A percentile compares a stretch with the other conserved stretches of the same genome.
phyloP scores from a whole-genome alignment of 306 rosid genomes.

The Dalbergia cochinchinensis region DNA sequence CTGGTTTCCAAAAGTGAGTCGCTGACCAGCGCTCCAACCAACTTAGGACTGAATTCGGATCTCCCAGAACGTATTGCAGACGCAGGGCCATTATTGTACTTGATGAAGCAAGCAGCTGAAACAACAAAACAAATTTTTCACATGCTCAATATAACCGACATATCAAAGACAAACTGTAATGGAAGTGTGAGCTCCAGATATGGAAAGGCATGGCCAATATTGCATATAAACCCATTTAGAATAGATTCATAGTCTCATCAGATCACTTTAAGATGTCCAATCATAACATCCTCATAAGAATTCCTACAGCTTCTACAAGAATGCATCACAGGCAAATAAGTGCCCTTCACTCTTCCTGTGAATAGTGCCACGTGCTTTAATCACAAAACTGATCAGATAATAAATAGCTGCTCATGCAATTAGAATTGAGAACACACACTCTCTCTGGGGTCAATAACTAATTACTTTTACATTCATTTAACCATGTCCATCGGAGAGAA shows the following conservation, averaged over 20 bases:
- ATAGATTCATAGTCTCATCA: neutral
- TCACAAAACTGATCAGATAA: neutral
- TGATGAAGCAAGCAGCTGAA: conserved; percentile 81
- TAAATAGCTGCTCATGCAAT: neutral
- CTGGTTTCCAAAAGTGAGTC: conserved; percentile 82
- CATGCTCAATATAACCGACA: conserved; percentile 29
- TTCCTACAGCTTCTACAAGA: neutral
- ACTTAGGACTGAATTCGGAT: conserved; percentile 81
- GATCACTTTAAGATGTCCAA: neutral
- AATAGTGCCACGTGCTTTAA: neutral
- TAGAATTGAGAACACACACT: conserved; percentile 3
- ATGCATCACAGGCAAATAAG: neutral
- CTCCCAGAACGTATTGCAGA: conserved; percentile 73
- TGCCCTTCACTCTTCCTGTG: neutral
- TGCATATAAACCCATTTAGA: neutral
- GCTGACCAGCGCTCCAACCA: conserved; percentile 95
- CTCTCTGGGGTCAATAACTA: conserved; percentile 11
- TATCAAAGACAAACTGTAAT: conserved; percentile 5
- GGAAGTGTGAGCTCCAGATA: conserved; percentile 1
- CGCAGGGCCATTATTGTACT: conserved; percentile 70
- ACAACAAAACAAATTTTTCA: conserved; percentile 49
- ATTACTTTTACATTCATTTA: neutral
- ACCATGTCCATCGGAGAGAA: neutral
- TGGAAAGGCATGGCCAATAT: neutral
- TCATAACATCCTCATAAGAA: neutral